These are phyloP conservation scores for Rehmannia glutinosa DNA, from an alignment of 257 asterid genomes.

Conservation along the genomic window DNA sequence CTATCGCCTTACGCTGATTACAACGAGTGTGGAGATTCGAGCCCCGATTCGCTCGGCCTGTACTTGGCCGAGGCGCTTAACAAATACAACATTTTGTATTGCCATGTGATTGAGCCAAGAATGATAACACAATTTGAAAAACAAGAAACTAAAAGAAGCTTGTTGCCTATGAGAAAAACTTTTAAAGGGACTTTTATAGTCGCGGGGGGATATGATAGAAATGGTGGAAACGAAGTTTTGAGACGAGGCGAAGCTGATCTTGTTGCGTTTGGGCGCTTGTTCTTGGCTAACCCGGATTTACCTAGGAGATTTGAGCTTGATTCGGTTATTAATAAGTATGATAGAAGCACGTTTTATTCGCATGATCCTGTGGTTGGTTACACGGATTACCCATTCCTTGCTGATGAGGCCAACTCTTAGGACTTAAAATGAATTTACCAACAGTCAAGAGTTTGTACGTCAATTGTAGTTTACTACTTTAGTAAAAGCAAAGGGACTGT, in stretches of 20 bases:
- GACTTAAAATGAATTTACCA: neutral
- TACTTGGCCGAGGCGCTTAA: conserved; percentile 37
- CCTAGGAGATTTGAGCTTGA: conserved; percentile 37
- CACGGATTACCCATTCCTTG: conserved; percentile 52
- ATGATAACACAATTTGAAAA: neutral
- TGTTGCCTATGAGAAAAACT: conserved; percentile 22
- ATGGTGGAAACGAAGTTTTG: conserved; percentile 30
- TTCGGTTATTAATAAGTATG: conserved; percentile 38
- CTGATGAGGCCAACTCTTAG: no score
- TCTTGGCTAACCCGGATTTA: conserved; percentile 39
- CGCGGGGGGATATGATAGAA: conserved; percentile 38
- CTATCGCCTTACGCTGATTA: conserved; percentile 30
- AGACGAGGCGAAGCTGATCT: conserved; percentile 40
- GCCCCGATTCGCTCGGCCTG: conserved; percentile 27
- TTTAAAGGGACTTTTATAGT: conserved; percentile 42
- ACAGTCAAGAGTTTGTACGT: no score
- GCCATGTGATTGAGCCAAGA: conserved; percentile 46
- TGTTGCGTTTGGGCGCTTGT: conserved; percentile 46
- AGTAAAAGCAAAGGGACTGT: no score
- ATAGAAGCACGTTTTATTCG: conserved; percentile 37
- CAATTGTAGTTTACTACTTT: no score
- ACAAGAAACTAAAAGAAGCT: neutral
- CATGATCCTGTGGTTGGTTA: conserved; percentile 49
- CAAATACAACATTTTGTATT: conserved; percentile 29
- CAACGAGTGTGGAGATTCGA: conserved; percentile 26